A percentile compares a stretch with the other conserved stretches of the same genome.
These are phyloP conservation scores for Onygenales sp. DNA, from an alignment of 2,329 filamentous ascomycete genomes.

Conservation along the genomic window DNA sequence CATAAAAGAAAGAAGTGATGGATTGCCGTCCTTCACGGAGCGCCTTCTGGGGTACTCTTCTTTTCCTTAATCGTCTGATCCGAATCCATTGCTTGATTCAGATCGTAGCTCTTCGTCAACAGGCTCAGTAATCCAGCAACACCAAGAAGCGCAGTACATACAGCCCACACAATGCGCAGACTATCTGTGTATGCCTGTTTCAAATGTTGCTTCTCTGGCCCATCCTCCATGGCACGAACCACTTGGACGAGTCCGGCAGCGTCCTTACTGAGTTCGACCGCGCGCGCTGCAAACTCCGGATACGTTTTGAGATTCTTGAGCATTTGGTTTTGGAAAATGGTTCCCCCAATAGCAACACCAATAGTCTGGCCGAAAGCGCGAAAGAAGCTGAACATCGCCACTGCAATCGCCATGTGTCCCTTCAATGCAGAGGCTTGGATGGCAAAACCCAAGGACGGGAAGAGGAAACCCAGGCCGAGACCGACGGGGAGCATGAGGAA, in stretches of 20 bases:
- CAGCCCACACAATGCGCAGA: slow-evolving; percentile 46
- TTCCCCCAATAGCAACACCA: slow-evolving; percentile 57
- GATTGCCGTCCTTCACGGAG: no score
- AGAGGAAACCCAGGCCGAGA: slow-evolving; percentile 54
- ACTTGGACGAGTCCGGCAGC: slow-evolving; percentile 50
- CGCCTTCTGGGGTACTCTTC: slow-evolving; percentile 6
- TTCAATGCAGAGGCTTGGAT: slow-evolving; percentile 53
- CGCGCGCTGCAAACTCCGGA: slow-evolving; percentile 39
- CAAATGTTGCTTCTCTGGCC: slow-evolving; percentile 32
- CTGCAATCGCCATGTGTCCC: slow-evolving; percentile 50
- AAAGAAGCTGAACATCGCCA: slow-evolving; percentile 59
- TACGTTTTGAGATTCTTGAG: slow-evolving; percentile 40
- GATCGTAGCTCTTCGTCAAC: slow-evolving; percentile 41
- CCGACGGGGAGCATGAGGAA: slow-evolving; percentile 52
- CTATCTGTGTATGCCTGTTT: slow-evolving; percentile 46
- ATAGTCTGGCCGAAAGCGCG: slow-evolving; percentile 56
- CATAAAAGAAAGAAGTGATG: no score
- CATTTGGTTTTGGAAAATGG: slow-evolving; percentile 61
- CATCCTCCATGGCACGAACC: slow-evolving; percentile 45
- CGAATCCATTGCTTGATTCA: slow-evolving; percentile 40
- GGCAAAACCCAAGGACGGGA: slow-evolving; percentile 53
- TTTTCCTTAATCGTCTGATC: slow-evolving; percentile 40
- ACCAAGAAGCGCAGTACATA: slow-evolving; percentile 45
- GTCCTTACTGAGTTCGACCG: slow-evolving; percentile 45
- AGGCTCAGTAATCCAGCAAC: slow-evolving; percentile 43